phyloP scores from a whole-genome alignment of 208 protist genomes.

The Trichomonas vaginalis region DNA sequence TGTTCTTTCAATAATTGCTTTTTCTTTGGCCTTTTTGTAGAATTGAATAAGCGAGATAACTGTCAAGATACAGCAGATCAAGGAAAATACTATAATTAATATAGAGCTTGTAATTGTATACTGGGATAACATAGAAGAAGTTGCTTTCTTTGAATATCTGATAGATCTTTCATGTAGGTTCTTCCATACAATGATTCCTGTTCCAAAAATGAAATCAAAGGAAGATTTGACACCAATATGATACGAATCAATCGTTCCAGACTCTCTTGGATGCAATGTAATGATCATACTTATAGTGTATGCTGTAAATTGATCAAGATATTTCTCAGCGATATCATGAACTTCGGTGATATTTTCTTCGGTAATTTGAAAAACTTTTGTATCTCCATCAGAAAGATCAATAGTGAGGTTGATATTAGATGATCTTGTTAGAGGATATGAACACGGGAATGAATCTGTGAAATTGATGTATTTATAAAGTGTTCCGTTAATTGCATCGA shows the following conservation, averaged over 20 bases:
- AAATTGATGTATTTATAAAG: neutral
- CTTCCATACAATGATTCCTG: neutral
- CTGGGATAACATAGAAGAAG: neutral
- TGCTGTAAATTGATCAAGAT: neutral
- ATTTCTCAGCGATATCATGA: neutral
- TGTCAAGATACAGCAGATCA: neutral
- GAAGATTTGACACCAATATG: neutral
- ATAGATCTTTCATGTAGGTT: neutral
- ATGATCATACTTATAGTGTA: neutral
- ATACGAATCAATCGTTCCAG: neutral
- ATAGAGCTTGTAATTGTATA: neutral
- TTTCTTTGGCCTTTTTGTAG: neutral
- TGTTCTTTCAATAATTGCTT: neutral
- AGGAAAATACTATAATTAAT: neutral
- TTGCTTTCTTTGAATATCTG: neutral
- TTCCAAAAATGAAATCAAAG: neutral
- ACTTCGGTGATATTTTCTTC: neutral
- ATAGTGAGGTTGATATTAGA: neutral
- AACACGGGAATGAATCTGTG: neutral
- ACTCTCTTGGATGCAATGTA: neutral
- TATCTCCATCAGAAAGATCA: neutral
- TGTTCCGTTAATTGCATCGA: neutral
- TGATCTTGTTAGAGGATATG: neutral
- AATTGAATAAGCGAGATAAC: neutral
- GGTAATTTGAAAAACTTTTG: neutral